These are phyloP conservation scores for Gillenia trifoliata DNA, from an alignment of 306 rosid species.

Conservation along the genomic window DNA sequence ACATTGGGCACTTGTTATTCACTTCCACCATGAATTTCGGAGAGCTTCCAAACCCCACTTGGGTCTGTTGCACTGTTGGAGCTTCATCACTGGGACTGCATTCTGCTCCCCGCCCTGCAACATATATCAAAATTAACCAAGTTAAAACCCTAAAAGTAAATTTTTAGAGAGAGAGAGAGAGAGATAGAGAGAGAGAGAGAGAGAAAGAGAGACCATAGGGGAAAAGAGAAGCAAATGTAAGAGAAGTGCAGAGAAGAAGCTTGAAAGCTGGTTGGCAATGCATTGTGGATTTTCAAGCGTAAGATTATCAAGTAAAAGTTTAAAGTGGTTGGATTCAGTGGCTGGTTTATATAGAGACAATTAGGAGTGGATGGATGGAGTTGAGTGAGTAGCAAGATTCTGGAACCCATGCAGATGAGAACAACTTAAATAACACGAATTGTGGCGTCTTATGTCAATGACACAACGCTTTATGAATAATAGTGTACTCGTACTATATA, in stretches of 20 bases:
- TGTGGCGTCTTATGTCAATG: fast-evolving
- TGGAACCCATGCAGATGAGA: fast-evolving
- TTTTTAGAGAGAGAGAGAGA: neutral
- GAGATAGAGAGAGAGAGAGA: neutral
- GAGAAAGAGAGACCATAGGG: constrained; percentile 16
- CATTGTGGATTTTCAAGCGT: constrained; percentile 4
- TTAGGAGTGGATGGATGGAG: neutral
- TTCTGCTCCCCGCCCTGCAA: constrained; percentile 22
- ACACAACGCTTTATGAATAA: too few species aligned
- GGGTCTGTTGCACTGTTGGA: constrained; percentile 31
- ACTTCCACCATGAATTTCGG: constrained; percentile 31
- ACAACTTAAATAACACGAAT: too few species aligned
- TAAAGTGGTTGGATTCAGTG: neutral
- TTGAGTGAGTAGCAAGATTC: neutral
- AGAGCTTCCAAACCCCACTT: constrained; percentile 18
- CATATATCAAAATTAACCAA: neutral
- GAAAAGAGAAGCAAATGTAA: constrained; percentile 19
- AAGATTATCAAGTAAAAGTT: neutral
- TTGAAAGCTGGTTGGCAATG: constrained; percentile 18
- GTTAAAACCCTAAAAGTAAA: neutral
- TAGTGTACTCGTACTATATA: too few species aligned
- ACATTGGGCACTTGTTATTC: constrained; percentile 35
- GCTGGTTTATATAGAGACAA: constrained; percentile 6
- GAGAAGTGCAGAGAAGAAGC: constrained; percentile 15
- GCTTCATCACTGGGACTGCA: neutral